phyloP scores from a whole-genome alignment of 768 basidiomycete genomes.

The Tylopilus felleus region DNA sequence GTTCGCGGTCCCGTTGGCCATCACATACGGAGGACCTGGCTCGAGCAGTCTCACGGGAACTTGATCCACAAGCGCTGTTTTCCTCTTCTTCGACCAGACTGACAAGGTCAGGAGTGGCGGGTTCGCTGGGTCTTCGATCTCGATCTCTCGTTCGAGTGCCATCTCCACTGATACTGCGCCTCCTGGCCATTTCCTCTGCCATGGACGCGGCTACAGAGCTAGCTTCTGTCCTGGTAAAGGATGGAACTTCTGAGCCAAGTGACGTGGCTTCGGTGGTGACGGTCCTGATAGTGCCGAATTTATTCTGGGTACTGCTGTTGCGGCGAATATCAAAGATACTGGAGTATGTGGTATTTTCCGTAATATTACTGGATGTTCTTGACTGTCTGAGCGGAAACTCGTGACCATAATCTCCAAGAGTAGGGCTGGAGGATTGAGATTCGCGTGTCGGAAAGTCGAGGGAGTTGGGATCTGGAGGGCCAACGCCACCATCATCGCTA shows the following conservation, averaged over 20 bases:
- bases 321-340: constrained; percentile 57
- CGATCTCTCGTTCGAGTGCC: constrained; percentile 47
- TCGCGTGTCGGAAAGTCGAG: constrained; percentile 33
- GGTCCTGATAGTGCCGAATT: constrained; percentile 79
- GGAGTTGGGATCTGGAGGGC: constrained; percentile 17
- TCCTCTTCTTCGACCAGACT: constrained; percentile 74
- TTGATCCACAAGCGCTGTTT: constrained; percentile 45
- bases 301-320: constrained; percentile 46
- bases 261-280: constrained; percentile 79
- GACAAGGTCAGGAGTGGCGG: constrained; percentile 55
- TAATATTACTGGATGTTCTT: constrained; percentile 57
- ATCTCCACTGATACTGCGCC: constrained; percentile 29
- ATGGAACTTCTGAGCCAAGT: constrained; percentile 53
- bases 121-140: constrained; percentile 66
- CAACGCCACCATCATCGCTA: constrained; percentile 6
- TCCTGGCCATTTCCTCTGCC: constrained; percentile 38
- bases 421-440: constrained; percentile 36
- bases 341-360: constrained; percentile 54
- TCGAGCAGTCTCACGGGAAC: constrained; percentile 34
- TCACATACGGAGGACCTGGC: constrained; percentile 18
- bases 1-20: constrained; percentile 22
- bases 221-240: constrained; percentile 63
- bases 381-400: constrained; percentile 53
- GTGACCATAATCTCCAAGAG: constrained; percentile 30
- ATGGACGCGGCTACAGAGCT: constrained; percentile 53